Base-by-base conservation (phyloP, 768 basidiomycete genomes). In the Boletus rufocinnamomeus region DNA sequence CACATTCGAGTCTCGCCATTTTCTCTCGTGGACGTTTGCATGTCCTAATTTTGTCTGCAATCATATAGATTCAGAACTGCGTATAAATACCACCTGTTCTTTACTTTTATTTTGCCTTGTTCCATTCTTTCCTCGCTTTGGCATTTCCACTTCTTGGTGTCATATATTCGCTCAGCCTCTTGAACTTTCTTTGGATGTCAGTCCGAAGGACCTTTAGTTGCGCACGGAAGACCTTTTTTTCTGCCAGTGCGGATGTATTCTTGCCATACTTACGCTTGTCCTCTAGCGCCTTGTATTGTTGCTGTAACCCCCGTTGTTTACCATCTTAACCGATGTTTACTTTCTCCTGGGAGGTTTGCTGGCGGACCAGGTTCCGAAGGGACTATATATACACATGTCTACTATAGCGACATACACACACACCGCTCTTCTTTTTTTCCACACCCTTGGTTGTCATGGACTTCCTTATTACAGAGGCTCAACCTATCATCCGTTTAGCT, bases 81-180 rank as follows among this genome's bases (percentile, higher is more conserved):
- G 50, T 54, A 50, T 58, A 25, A 47, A 70, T 66, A 67, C 61
- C 66, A 45, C 23, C 48, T 51, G 13, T 45, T 47, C 10, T 52
- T 23, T 38, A n/a, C 14, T 13, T 6, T n/a, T 32, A 19, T 19
- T 23, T 52, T 34, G 14, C 21, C 37, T 13, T 10, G 30, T 27
- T 28, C 11, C 11, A 14, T 25, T 41, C 35, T 47, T 41, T 10
- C 25, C 30, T n/a, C 7, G 13, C 27, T 8, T 44, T 23, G 28
- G 34, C 17, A 0, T 17, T 34, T 32, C 21, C 4, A 6, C n/a
- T 45, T 14, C 17, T n/a, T 4, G 8, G 25, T 35, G 45, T 28
- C 35, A 17, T 10, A 28, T 4, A 21, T n/a, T 44, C 27, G 34
- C 19, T 25, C 21, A 27, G 56, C 11, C 25, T 13, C n/a, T 21